Conservation (phyloP, 1,284 basidiomycete genomes). For the Cutaneotrichosporon sp. region DNA sequence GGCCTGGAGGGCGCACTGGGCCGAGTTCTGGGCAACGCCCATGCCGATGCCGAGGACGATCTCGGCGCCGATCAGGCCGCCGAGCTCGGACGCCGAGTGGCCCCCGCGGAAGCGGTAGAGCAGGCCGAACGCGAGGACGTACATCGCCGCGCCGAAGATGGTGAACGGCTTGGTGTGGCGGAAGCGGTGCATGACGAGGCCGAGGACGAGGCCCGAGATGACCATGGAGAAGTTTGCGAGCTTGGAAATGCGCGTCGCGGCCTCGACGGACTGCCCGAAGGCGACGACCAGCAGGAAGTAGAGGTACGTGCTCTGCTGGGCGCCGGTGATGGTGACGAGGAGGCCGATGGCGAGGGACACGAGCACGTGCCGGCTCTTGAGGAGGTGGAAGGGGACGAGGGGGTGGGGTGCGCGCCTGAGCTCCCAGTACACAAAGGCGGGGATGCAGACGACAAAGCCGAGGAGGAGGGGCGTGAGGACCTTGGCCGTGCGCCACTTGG, state of each 20-base stretch:
- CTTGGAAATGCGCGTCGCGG: constrained; percentile 40
- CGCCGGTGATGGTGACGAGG: constrained; percentile 45
- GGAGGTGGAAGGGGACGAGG: constrained; percentile 49
- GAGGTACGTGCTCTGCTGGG: constrained; percentile 44
- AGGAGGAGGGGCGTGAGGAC: constrained; percentile 52
- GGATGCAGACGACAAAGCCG: constrained; percentile 44
- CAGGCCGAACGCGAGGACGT: constrained; percentile 49
- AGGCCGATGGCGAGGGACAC: constrained; percentile 46
- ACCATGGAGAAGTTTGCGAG: constrained; percentile 51
- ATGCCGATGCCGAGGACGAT: constrained; percentile 47
- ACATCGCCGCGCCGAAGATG: constrained; percentile 39
- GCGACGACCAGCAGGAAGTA: constrained; percentile 49
- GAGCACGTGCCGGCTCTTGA: constrained; percentile 51
- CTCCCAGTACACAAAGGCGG: constrained; percentile 52
- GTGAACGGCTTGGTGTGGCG: constrained; percentile 53
- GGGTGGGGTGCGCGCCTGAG: constrained; percentile 46
- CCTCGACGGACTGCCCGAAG: constrained; percentile 38
- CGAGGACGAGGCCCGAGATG: constrained; percentile 45
- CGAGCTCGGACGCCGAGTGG: constrained; percentile 22
- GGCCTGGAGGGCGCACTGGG: constrained; percentile 50
- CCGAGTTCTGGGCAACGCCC: constrained; percentile 47
- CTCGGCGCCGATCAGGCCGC: constrained; percentile 49
- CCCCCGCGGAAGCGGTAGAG: constrained; percentile 53
- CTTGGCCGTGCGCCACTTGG: constrained; percentile 41
- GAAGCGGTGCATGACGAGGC: constrained; percentile 48